These are phyloP conservation scores for Hypoxylon sp. DNA, from an alignment of 2,329 filamentous ascomycete species.

Conservation along the genomic window DNA sequence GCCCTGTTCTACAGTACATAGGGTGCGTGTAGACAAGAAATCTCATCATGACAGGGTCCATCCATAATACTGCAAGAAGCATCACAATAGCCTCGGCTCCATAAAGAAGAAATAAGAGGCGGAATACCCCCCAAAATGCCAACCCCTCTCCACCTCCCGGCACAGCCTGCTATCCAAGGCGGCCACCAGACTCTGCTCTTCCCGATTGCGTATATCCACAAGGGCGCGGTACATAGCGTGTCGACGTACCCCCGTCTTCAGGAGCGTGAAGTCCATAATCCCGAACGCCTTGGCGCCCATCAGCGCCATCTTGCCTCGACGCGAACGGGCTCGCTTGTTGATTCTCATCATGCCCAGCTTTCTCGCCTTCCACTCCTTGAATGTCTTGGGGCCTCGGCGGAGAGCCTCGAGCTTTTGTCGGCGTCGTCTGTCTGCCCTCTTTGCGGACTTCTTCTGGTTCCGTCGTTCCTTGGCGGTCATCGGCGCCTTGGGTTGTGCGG, in stretches of 20 bases:
- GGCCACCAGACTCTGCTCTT: background rate
- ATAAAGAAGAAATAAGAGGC: background rate
- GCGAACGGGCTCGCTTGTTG: background rate
- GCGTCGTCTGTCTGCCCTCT: background rate
- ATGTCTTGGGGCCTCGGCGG: background rate
- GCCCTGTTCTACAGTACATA: background rate
- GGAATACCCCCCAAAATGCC: background rate
- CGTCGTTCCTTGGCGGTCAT: background rate
- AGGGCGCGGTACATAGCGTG: background rate
- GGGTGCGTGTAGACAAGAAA: background rate
- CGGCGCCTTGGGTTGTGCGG: background rate
- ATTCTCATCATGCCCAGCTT: constrained; percentile 6
- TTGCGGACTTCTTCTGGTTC: background rate
- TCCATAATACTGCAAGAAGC: background rate
- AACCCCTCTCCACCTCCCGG: too few relatives aligned
- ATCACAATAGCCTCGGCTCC: background rate
- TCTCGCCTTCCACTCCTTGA: constrained; percentile 9
- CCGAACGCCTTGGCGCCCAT: background rate
- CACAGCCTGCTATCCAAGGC: background rate
- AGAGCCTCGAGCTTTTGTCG: background rate
- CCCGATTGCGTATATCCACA: too few relatives aligned
- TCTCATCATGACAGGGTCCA: background rate
- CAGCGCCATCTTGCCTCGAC: background rate
- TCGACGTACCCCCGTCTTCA: background rate
- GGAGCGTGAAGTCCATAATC: background rate